Conservation (phyloP, 23 red algal species). For the Chondrus crispus region DNA sequence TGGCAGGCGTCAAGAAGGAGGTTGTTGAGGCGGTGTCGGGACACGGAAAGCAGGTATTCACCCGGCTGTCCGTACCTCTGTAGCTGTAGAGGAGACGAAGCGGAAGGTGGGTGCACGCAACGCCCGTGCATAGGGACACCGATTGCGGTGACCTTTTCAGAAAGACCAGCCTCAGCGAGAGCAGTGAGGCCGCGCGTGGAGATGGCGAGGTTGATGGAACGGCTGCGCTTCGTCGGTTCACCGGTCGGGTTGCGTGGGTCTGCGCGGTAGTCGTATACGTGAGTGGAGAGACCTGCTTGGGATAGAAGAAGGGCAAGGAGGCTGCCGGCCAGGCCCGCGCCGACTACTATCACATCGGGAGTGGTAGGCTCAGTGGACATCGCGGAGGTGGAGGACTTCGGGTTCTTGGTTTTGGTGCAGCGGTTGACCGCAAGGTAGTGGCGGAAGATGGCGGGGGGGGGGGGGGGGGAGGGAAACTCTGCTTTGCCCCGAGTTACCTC, state of each 20-base stretch:
- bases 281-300: background rate
- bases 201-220: constrained; percentile 98
- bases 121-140: constrained; percentile 90
- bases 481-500: too few species aligned
- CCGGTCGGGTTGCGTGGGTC: constrained; percentile 31
- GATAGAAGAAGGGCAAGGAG: constrained; percentile 71
- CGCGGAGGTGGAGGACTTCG: too few species aligned
- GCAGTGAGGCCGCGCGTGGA: constrained; percentile 93
- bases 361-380: too few species aligned
- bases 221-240: background rate
- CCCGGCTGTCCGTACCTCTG: constrained; percentile 84
- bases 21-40: constrained; percentile 45
- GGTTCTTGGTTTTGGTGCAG: too few species aligned
- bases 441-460: too few species aligned
- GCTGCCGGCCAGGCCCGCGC: constrained; percentile 85
- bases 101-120: constrained; percentile 52
- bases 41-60: constrained; percentile 81
- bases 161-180: constrained; percentile 50
- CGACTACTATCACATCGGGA: constrained; percentile 52
- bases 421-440: too few species aligned
- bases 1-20: constrained; percentile 74
- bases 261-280: constrained; percentile 70
- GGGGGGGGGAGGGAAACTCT: too few species aligned
- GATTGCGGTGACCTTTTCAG: background rate
- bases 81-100: constrained; percentile 6